A percentile compares a stretch with the other conserved stretches of the same genome.
These are phyloP conservation scores for Fusarium continuum DNA, from an alignment of 2,329 filamentous ascomycete genomes.

Conservation along the genomic window DNA sequence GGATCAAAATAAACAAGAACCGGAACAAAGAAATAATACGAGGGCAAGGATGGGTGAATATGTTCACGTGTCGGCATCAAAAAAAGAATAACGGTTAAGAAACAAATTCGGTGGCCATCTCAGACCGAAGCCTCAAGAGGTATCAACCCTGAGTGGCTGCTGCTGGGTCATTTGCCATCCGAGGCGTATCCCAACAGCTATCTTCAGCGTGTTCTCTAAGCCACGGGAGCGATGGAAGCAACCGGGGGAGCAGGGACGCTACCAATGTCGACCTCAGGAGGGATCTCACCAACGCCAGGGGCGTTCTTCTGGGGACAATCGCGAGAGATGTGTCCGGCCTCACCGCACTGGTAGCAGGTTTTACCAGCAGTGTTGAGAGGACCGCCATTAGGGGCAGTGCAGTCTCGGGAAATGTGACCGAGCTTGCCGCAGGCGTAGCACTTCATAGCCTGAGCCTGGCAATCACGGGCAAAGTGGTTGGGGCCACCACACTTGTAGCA, in stretches of 20 bases:
- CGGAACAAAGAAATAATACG: slow-evolving; percentile 45
- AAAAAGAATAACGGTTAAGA: slow-evolving; percentile 38
- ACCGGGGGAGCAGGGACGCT: slow-evolving; percentile 56
- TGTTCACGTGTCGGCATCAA: slow-evolving; percentile 46
- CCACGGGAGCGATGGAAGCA: slow-evolving; percentile 55
- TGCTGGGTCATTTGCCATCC: slow-evolving; percentile 15
- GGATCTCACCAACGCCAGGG: slow-evolving; percentile 57
- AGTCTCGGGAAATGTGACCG: slow-evolving; percentile 92
- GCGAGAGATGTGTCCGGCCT: slow-evolving; percentile 94
- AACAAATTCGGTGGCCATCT: slow-evolving; percentile 32
- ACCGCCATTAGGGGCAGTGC: slow-evolving; percentile 95
- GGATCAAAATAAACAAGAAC: slow-evolving; percentile 46
- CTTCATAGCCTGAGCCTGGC: slow-evolving; percentile 98
- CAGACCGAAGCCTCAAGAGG: slow-evolving; percentile 9
- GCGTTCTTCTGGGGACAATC: slow-evolving; percentile 83
- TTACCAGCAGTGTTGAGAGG: slow-evolving; percentile 96
- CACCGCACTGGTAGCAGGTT: slow-evolving; percentile 97
- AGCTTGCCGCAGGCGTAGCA: slow-evolving; percentile 97
- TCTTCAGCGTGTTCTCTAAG: slow-evolving; percentile 42
- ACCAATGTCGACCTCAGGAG: slow-evolving; percentile 54
- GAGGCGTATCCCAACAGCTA: slow-evolving; percentile 17
- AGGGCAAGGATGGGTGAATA: slow-evolving; percentile 35
- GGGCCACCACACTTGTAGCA: slow-evolving; percentile 84
- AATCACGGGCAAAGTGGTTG: slow-evolving; percentile 98
- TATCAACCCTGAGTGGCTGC: slow-evolving; percentile 13